Evolutionary conservation across 2,329 filamentous ascomycete genomes (phyloP).

Genomic region (Exserohilum rostratum): DNA sequence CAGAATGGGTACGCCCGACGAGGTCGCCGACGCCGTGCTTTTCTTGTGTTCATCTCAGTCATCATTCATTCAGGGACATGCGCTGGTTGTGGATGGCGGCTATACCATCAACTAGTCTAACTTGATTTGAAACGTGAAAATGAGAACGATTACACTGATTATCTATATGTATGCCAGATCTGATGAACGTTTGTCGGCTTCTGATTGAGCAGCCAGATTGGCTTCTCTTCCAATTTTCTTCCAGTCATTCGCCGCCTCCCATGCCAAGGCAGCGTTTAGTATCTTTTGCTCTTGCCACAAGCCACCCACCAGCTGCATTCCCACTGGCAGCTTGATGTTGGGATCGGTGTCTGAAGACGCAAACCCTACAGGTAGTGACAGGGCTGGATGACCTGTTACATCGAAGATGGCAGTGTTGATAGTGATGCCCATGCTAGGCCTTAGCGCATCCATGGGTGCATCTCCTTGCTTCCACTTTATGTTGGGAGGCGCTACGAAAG

Average conservation of each 20-base stretch:
- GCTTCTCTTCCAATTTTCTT: conserved; percentile 14
- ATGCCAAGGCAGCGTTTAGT: conserved; percentile 34
- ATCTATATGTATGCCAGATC: background rate
- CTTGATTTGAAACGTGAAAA: background rate
- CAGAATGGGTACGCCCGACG: conserved; percentile 57
- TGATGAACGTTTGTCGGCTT: background rate
- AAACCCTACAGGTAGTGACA: conserved; percentile 38
- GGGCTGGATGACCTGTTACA: conserved; percentile 39
- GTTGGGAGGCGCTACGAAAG: conserved; percentile 32
- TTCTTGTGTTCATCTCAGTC: conserved; percentile 60
- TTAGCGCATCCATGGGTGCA: conserved; percentile 34
- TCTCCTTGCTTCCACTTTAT: conserved; percentile 34
- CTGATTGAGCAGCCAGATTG: conserved; percentile 22
- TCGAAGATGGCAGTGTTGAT: conserved; percentile 40
- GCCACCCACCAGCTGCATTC: conserved; percentile 50
- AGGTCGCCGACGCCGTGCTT: conserved; percentile 61
- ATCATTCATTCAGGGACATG: conserved; percentile 60
- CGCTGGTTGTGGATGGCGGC: conserved; percentile 56
- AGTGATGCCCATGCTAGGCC: conserved; percentile 38
- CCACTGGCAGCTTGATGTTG: conserved; percentile 42
- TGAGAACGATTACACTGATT: background rate
- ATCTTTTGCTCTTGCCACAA: conserved; percentile 47
- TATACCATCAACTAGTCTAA: conserved; percentile 36
- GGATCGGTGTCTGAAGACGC: conserved; percentile 27
- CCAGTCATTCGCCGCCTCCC: conserved; percentile 39